Evolutionary conservation across 2,329 filamentous ascomycete species (phyloP).

Genomic region (Aureobasidium sp.): DNA sequence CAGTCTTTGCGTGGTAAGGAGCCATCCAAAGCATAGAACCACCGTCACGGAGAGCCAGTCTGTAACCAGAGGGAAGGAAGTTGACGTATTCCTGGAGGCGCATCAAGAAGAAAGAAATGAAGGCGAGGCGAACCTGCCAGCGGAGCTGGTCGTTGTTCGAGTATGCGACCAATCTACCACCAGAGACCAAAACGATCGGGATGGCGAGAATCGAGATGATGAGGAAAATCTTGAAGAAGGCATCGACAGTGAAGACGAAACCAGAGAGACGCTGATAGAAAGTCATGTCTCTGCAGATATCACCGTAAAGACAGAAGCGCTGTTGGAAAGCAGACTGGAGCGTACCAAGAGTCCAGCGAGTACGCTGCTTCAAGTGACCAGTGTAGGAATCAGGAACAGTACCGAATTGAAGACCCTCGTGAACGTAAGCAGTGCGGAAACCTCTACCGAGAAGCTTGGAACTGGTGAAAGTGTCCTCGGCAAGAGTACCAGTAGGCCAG

Average conservation of each 20-base stretch:
- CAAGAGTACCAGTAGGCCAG: conserved; percentile 51
- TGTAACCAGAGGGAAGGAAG: conserved; percentile 50
- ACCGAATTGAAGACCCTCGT: conserved; percentile 53
- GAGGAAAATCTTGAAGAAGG: conserved; percentile 48
- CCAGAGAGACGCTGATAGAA: conserved; percentile 45
- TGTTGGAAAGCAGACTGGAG: conserved; percentile 53
- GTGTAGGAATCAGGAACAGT: conserved; percentile 50
- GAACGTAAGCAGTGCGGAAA: conserved; percentile 54
- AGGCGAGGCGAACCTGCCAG: conserved; percentile 11
- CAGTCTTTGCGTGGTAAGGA: conserved; percentile 50
- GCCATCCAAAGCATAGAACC: conserved; percentile 56
- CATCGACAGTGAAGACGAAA: conserved; percentile 20
- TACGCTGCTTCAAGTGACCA: conserved; percentile 49
- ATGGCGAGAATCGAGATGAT: conserved; percentile 50
- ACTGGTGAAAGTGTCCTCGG: conserved; percentile 54
- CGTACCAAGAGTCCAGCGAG: conserved; percentile 46
- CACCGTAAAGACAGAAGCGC: conserved; percentile 46
- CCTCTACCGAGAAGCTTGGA: conserved; percentile 51
- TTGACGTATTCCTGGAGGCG: conserved; percentile 53
- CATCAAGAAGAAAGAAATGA: conserved; percentile 32
- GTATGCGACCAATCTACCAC: conserved; percentile 50
- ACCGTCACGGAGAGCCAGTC: conserved; percentile 49
- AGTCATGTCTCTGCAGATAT: conserved; percentile 41
- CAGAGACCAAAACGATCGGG: conserved; percentile 50
- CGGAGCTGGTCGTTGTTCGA: conserved; percentile 28